Evolutionary conservation across 257 asterid species (phyloP).

Genomic region (Prunella vulgaris): DNA sequence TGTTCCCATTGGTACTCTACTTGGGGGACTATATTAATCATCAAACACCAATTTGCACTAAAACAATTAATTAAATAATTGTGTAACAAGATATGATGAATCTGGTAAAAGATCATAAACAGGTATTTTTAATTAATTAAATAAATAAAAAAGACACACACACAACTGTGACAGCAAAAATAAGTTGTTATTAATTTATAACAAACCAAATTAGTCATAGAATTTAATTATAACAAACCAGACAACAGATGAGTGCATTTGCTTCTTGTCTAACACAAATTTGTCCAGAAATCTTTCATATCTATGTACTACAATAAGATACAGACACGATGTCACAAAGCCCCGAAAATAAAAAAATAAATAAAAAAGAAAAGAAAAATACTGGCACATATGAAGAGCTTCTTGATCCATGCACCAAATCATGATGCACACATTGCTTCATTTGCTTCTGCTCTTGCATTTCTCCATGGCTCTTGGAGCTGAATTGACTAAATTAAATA

Average conservation of each 20-base stretch:
- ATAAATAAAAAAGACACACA: slow-evolving; percentile 20
- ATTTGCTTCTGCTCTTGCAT: slow-evolving; percentile 60
- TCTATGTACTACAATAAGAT: slow-evolving; percentile 34
- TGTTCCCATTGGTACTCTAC: slow-evolving; percentile 51
- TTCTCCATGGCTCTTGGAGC: slow-evolving; percentile 91
- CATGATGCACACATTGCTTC: slow-evolving; percentile 4
- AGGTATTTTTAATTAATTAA: not conserved
- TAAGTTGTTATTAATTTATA: slow-evolving; percentile 16
- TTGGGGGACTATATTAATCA: slow-evolving; percentile 30
- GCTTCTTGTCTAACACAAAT: slow-evolving; percentile 58
- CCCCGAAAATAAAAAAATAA: not conserved
- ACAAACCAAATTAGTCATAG: slow-evolving; percentile 35
- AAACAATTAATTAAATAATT: slow-evolving; percentile 4
- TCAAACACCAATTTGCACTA: slow-evolving; percentile 2
- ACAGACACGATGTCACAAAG: slow-evolving; percentile 34
- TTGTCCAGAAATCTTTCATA: slow-evolving; percentile 26
- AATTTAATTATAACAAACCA: slow-evolving; percentile 33
- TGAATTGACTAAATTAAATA: slow-evolving; percentile 16
- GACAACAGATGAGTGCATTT: slow-evolving; percentile 45
- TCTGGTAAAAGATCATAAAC: slow-evolving; percentile 13
- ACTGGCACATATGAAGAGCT: slow-evolving; percentile 18
- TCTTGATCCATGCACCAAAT: slow-evolving; percentile 19
- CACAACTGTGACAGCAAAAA: slow-evolving; percentile 40
- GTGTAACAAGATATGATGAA: slow-evolving; percentile 32
- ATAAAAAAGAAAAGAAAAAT: not conserved